phyloP scores from a whole-genome alignment of 2,329 filamentous ascomycete genomes.

The Epichloe brachyelytri region DNA sequence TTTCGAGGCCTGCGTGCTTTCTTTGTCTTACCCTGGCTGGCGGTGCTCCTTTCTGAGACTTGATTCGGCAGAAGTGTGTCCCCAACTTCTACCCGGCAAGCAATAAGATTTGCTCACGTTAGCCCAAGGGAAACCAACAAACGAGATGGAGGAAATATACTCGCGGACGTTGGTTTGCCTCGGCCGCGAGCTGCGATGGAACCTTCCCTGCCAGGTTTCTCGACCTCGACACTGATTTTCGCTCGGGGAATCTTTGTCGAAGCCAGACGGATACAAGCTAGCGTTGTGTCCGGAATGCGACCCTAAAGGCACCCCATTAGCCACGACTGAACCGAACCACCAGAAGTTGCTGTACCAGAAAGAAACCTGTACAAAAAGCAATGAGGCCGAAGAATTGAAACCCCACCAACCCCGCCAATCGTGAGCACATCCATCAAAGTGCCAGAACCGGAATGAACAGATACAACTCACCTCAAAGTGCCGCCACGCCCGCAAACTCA shows the following conservation, averaged over 20 bases:
- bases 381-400: not conserved
- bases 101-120: not conserved
- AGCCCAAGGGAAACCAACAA: not conserved
- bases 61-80: slow-evolving; percentile 32
- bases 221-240: slow-evolving; percentile 56
- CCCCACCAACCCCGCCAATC: no score
- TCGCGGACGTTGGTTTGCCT: slow-evolving; percentile 25
- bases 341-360: no score
- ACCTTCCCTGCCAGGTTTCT: slow-evolving; percentile 54
- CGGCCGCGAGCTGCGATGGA: slow-evolving; percentile 43
- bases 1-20: slow-evolving; percentile 1
- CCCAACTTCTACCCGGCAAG: slow-evolving; percentile 16
- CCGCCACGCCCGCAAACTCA: slow-evolving; percentile 32
- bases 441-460: no score
- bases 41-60: slow-evolving; percentile 35
- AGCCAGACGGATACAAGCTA: slow-evolving; percentile 45
- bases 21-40: slow-evolving; percentile 30
- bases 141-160: not conserved
- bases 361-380: no score
- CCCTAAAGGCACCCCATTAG: slow-evolving; percentile 29
- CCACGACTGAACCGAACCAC: no score
- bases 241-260: slow-evolving; percentile 30
- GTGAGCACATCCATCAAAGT: no score
- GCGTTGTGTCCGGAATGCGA: slow-evolving; percentile 47
- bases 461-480: no score